Percentiles rank a stretch among this genome's conserved stretches.
phyloP scores from a whole-genome alignment of 2,329 filamentous ascomycete genomes.

The Alternaria sp. region DNA sequence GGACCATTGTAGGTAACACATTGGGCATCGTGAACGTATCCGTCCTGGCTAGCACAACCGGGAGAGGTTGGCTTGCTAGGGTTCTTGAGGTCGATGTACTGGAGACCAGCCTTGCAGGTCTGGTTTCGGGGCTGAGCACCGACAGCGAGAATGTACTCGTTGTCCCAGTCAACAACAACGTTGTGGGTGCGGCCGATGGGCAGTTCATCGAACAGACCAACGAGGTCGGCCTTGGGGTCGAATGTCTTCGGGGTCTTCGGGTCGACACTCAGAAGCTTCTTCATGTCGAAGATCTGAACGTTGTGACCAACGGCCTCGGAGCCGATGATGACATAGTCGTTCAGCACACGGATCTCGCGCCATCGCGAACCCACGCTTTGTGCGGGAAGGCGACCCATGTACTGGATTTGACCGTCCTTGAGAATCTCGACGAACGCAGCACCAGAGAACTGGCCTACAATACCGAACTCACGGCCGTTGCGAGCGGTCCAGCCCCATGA shows the following conservation, averaged over 20 bases:
- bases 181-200: constrained; percentile 49
- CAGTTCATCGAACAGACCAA: constrained; percentile 31
- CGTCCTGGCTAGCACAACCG: constrained; percentile 60
- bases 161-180: constrained; percentile 45
- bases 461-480: constrained; percentile 61
- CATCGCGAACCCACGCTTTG: constrained; percentile 55
- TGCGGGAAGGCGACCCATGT: constrained; percentile 58
- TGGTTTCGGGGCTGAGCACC: constrained; percentile 42
- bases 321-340: constrained; percentile 53
- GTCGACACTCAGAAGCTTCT: constrained; percentile 48
- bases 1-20: constrained; percentile 63
- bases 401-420: constrained; percentile 56
- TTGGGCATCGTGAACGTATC: constrained; percentile 68
- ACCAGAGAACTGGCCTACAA: constrained; percentile 61
- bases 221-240: constrained; percentile 37
- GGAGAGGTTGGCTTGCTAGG: constrained; percentile 59
- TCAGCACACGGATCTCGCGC: constrained; percentile 58
- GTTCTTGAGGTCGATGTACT: constrained; percentile 65
- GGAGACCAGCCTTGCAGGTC: constrained; percentile 59
- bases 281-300: constrained; percentile 60
- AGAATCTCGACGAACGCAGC: constrained; percentile 61
- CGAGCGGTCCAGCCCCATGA: constrained; percentile 62
- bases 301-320: constrained; percentile 57
- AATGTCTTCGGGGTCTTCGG: constrained; percentile 40
- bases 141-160: constrained; percentile 43